phyloP scores from a whole-genome alignment of 2,329 filamentous ascomycete species.

The Neofusicoccum laricinum region DNA sequence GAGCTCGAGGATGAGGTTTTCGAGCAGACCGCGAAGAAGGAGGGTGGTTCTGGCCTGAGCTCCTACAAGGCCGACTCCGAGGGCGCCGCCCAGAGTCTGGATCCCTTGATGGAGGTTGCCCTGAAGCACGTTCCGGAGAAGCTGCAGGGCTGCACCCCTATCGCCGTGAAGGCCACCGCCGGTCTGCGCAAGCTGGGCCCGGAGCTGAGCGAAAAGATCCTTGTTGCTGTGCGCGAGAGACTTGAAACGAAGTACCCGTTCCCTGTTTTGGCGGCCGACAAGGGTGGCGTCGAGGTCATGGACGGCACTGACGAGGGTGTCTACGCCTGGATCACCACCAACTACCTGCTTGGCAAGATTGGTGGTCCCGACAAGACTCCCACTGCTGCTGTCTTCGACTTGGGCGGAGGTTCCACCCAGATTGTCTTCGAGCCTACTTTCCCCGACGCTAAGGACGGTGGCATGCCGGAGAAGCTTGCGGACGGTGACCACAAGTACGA shows the following conservation, averaged over 20 bases:
- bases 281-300: slow-evolving; percentile 93
- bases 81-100: slow-evolving; percentile 84
- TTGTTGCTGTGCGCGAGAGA: slow-evolving; percentile 77
- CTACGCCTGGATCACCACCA: slow-evolving; percentile 98
- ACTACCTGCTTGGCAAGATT: slow-evolving; percentile 97
- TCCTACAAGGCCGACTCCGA: slow-evolving; percentile 83
- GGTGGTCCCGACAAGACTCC: slow-evolving; percentile 85
- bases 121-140: slow-evolving; percentile 81
- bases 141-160: slow-evolving; percentile 84
- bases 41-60: slow-evolving; percentile 76
- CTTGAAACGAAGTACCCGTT: slow-evolving; percentile 91
- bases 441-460: slow-evolving; percentile 66
- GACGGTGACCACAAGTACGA: slow-evolving; percentile 96
- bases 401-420: slow-evolving; percentile 95
- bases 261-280: slow-evolving; percentile 81
- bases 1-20: slow-evolving; percentile 92
- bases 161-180: slow-evolving; percentile 97
- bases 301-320: slow-evolving; percentile 96
- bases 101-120: slow-evolving; percentile 82
- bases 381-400: slow-evolving; percentile 92
- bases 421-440: slow-evolving; percentile 98
- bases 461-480: slow-evolving; percentile 79
- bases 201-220: slow-evolving; percentile 77
- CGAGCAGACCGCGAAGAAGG: slow-evolving; percentile 84
- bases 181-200: slow-evolving; percentile 83